A percentile compares a stretch with the other conserved stretches of the same genome.
Conservation (phyloP, 192 early-diverging fungal species). For the Haplosporangium gracile region DNA sequence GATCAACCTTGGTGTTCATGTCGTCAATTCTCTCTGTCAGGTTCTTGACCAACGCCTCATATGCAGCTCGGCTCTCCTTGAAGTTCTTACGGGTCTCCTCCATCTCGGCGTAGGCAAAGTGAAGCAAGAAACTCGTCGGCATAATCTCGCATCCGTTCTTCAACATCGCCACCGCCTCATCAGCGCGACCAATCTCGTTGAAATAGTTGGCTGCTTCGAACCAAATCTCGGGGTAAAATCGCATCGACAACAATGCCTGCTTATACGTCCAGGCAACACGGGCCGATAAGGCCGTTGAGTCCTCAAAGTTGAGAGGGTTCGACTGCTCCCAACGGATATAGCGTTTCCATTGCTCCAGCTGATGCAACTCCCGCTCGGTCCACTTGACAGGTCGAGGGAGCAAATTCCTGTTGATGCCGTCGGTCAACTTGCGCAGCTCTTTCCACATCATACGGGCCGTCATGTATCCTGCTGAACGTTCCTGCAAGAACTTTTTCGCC, state of each 20-base stretch:
- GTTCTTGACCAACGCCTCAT: slow-evolving; percentile 64
- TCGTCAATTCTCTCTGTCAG: slow-evolving; percentile 58
- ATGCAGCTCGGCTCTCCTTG: slow-evolving; percentile 65
- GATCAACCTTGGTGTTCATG: slow-evolving; percentile 59
- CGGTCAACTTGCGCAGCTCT: slow-evolving; percentile 84
- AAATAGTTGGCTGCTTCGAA: slow-evolving; percentile 76
- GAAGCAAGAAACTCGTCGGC: slow-evolving; percentile 78
- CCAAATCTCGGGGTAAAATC: slow-evolving; percentile 94
- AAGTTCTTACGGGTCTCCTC: slow-evolving; percentile 74
- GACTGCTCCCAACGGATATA: slow-evolving; percentile 93
- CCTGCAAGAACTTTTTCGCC: slow-evolving; percentile 91
- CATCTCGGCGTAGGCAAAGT: slow-evolving; percentile 81
- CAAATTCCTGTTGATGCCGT: slow-evolving; percentile 77
- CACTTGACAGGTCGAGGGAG: slow-evolving; percentile 85
- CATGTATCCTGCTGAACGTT: slow-evolving; percentile 92
- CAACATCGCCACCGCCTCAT: slow-evolving; percentile 73
- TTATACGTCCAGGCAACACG: slow-evolving; percentile 90
- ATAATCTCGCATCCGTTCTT: slow-evolving; percentile 77
- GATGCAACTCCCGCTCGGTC: slow-evolving; percentile 78
- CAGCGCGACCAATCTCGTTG: slow-evolving; percentile 65
- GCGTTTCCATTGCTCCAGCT: slow-evolving; percentile 80
- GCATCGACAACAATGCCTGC: slow-evolving; percentile 84
- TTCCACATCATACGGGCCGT: slow-evolving; percentile 89
- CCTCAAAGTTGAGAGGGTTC: slow-evolving; percentile 89
- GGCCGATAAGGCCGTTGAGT: slow-evolving; percentile 65